Conservation (phyloP, 176 grass and related monocot genomes). For the Zea mays region DNA sequence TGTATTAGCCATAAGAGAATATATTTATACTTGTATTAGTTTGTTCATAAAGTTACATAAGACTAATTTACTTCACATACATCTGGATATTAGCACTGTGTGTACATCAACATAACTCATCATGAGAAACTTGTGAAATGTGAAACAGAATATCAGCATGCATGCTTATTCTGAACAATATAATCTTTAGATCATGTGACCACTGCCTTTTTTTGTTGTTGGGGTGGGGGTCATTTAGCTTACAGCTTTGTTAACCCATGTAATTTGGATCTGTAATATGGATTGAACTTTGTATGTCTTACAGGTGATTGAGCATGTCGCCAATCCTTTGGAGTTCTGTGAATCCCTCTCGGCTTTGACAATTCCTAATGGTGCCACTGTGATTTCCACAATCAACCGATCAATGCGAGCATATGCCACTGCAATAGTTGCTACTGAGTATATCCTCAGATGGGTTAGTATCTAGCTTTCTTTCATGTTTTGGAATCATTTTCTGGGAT, state of each 20-base stretch:
- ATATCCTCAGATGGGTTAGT: conserved; percentile 92
- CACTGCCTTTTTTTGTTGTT: not conserved
- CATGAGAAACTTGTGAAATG: no score
- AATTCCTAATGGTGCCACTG: conserved; percentile 62
- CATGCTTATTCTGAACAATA: not conserved
- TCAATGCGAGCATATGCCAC: conserved; percentile 91
- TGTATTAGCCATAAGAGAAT: not conserved
- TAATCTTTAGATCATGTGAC: not conserved
- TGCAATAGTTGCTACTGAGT: conserved; percentile 83
- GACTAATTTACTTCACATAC: not conserved
- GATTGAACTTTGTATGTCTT: conserved; percentile 39
- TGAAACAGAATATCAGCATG: no score
- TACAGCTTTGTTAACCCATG: conserved; percentile 19
- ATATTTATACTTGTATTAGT: not conserved
- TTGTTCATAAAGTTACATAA: not conserved
- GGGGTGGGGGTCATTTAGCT: not conserved
- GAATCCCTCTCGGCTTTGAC: conserved; percentile 72
- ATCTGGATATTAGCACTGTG: no score
- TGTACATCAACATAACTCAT: no score
- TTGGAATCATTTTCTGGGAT: conserved; percentile 11
- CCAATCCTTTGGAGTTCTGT: conserved; percentile 76
- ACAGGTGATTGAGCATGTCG: conserved; percentile 97
- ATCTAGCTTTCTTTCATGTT: conserved; percentile 5
- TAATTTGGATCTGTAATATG: conserved; percentile 18
- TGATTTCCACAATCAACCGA: conserved; percentile 93